These are phyloP conservation scores for Neonectria coccinea DNA, from an alignment of 2,329 filamentous ascomycete genomes.

Conservation along the genomic window DNA sequence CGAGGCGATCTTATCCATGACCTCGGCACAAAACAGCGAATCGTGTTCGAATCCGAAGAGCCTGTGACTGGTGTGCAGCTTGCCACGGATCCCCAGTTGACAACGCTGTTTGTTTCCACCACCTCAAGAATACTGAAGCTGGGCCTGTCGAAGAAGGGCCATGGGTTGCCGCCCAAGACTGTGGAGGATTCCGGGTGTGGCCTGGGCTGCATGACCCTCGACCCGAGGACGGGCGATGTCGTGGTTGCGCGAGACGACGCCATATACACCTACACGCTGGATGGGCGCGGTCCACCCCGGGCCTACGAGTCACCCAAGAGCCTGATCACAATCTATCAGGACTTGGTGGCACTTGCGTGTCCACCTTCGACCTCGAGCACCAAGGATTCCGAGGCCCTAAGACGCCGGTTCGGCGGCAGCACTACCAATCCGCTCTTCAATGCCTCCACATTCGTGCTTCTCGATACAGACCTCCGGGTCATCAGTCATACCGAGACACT, in stretches of 20 bases:
- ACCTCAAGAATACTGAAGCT: slow-evolving; percentile 89
- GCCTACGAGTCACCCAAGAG: slow-evolving; percentile 94
- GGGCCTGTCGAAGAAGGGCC: slow-evolving; percentile 86
- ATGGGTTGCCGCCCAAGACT: slow-evolving; percentile 87
- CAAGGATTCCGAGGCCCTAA: slow-evolving; percentile 69
- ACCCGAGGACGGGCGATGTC: slow-evolving; percentile 83
- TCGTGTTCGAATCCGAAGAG: slow-evolving; percentile 96
- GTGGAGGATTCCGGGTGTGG: slow-evolving; percentile 91
- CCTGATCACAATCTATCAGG: slow-evolving; percentile 79
- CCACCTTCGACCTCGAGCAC: slow-evolving; percentile 72
- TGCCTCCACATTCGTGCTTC: slow-evolving; percentile 86
- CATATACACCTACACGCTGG: slow-evolving; percentile 90
- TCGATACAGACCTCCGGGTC: slow-evolving; percentile 93
- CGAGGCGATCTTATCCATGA: slow-evolving; percentile 96
- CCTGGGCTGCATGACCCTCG: slow-evolving; percentile 94
- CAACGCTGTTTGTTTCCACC: slow-evolving; percentile 91
- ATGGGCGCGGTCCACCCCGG: slow-evolving; percentile 87
- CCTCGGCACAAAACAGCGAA: slow-evolving; percentile 91
- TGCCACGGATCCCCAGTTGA: slow-evolving; percentile 68
- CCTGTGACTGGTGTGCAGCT: slow-evolving; percentile 94
- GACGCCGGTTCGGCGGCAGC: slow-evolving; percentile 77
- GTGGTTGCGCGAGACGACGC: slow-evolving; percentile 95
- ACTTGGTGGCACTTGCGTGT: slow-evolving; percentile 89
- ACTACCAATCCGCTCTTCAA: slow-evolving; percentile 82
- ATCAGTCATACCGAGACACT: slow-evolving; percentile 90